Base-by-base conservation (phyloP, 768 basidiomycete species). In the Amanita rubescens region DNA sequence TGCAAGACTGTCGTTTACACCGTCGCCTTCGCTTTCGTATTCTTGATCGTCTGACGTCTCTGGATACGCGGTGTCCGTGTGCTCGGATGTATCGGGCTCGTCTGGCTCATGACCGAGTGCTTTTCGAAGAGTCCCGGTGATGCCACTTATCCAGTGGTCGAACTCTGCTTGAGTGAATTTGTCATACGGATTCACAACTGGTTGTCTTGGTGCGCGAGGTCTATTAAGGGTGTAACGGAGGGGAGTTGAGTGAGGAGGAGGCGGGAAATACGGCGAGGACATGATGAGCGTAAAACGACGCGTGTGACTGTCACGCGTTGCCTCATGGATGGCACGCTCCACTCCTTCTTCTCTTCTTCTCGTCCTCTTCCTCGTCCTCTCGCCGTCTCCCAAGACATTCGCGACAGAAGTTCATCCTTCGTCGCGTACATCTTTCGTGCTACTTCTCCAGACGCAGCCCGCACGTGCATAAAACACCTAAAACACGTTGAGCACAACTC, bases 331-430 rank as follows among this genome's bases (percentile, higher is more conserved):
- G 25, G 19, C 11, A 38, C 38, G 2, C n/a, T 51, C 32, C 33
- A 71, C 59, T 48, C 69, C 7, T 86, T 83, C 60, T 65, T 86
- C 8, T 65, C 68, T 25, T 70, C 69, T 30, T 69, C 72, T 15
- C 68, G 67, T n/a, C 73, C 77, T 15, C 65, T 69, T 17, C 77
- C 78, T 14, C 66, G 71, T 34, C 67, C 78, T 1, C 54, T 82
- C 5, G 70, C 75, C 27, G 79, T 76, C 24, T 92, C 89, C 2
- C 80, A 85, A 58, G 87, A 90, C 61, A 78, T 91, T 51, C 75
- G 83, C 27, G 90, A 90, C 68, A 78, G 86, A 17, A 81, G 79
- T 10, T 90, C 87, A 1, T 75, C 75, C 3, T 93, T 92, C 62
- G 69, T 87, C 19, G 89, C 79, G 2, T 74, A 76, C 44, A 70